Percentiles rank a stretch among this genome's conserved stretches.
These are phyloP conservation scores for Plectosphaerella sp. DNA, from an alignment of 2,329 filamentous ascomycete species.

Conservation along the genomic window DNA sequence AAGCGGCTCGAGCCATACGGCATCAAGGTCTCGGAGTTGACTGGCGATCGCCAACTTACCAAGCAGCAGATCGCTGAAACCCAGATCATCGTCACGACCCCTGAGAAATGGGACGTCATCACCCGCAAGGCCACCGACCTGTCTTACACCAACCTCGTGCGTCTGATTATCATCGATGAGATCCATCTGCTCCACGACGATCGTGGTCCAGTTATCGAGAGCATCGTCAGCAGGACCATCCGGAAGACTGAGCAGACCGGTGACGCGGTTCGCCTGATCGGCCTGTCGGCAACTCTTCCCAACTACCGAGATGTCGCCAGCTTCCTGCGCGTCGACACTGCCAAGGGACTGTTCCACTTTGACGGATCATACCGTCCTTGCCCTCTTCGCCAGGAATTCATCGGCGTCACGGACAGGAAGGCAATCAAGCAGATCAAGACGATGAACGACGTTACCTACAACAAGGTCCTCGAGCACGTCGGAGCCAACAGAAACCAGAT, in stretches of 20 bases:
- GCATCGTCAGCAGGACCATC: conserved; percentile 92
- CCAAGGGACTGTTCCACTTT: conserved; percentile 91
- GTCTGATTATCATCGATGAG: conserved; percentile 94
- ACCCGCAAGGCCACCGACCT: conserved; percentile 96
- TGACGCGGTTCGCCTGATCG: conserved; percentile 85
- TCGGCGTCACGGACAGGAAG: conserved; percentile 95
- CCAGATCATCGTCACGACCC: conserved; percentile 96
- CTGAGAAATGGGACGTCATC: conserved; percentile 99
- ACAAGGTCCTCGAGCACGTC: conserved; percentile 94
- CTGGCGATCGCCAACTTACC: conserved; percentile 94
- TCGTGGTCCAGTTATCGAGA: conserved; percentile 92
- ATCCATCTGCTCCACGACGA: conserved; percentile 98
- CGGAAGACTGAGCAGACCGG: conserved; percentile 91
- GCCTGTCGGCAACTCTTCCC: conserved; percentile 89
- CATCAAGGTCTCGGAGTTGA: conserved; percentile 90
- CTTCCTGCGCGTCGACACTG: conserved; percentile 83
- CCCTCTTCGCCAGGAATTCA: conserved; percentile 92
- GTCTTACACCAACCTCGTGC: conserved; percentile 95
- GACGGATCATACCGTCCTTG: conserved; percentile 92
- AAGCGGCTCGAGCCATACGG: conserved; percentile 86
- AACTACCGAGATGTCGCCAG: conserved; percentile 96
- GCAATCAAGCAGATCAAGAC: conserved; percentile 98
- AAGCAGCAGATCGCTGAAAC: conserved; percentile 98
- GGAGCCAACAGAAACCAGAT: conserved; percentile 93
- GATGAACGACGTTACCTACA: conserved; percentile 99